Conservation (phyloP, 352 stramenopile species). For the Pythium sukuiense region DNA sequence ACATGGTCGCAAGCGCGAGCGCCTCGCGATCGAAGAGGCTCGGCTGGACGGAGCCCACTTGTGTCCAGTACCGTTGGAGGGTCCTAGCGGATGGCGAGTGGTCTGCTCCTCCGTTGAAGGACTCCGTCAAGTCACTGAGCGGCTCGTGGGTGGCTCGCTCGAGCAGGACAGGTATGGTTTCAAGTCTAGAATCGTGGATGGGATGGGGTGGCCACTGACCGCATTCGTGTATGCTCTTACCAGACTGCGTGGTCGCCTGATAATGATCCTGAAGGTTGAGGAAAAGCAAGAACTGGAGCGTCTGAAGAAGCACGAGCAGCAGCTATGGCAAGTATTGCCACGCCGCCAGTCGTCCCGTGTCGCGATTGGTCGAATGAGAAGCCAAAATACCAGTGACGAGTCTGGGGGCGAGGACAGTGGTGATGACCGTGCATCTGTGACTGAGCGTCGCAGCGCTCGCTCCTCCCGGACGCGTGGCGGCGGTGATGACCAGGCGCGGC, state of each 20-base stretch:
- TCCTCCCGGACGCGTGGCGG: conserved; percentile 14
- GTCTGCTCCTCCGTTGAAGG: conserved; percentile 69
- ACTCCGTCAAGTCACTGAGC: conserved; percentile 52
- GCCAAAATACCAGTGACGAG: conserved; percentile 49
- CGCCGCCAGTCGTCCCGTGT: conserved; percentile 81
- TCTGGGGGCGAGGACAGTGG: conserved; percentile 45
- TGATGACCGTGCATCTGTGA: neutral
- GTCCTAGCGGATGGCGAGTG: conserved; percentile 64
- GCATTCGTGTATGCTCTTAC: neutral
- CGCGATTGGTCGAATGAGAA: conserved; percentile 76
- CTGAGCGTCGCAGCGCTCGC: neutral
- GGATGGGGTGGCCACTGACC: neutral
- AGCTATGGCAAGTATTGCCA: conserved; percentile 74
- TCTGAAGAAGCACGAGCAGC: conserved; percentile 66
- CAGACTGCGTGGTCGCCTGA: conserved; percentile 67
- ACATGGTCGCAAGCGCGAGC: conserved; percentile 55
- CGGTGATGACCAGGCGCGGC: conserved; percentile 40
- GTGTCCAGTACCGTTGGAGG: conserved; percentile 39
- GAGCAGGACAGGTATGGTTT: conserved; percentile 62
- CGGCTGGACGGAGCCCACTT: conserved; percentile 43
- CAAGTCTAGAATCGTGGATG: neutral
- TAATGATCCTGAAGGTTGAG: conserved; percentile 77
- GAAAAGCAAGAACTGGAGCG: conserved; percentile 68
- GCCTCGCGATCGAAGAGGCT: conserved; percentile 52
- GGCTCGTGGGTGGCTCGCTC: conserved; percentile 61